Evolutionary conservation across 257 asterid species (phyloP), one percentile per base, ranked within the genome.

Genomic region (Leptodermis oblonga): DNA sequence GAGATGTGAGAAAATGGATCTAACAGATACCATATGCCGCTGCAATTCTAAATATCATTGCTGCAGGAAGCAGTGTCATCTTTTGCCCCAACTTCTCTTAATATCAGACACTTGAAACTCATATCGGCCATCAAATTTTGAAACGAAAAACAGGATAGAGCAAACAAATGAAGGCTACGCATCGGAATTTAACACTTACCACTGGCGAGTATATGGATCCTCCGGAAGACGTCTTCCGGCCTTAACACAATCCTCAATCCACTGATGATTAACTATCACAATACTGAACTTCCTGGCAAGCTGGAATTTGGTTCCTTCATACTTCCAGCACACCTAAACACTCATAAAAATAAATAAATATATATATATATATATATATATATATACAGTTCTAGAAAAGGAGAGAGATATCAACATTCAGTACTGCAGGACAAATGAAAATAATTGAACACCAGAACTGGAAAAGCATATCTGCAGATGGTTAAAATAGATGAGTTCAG

Each of bases 171-270:
- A 55, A 43, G 33, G 42, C 25, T 43, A 15, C 15, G 0, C 37
- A 51, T n/a, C 8, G 4, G 7, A 30, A 52, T 34, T 33, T 39
- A 34, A 22, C 46, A 48, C 76, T 58, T 82, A 94, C 99, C 99
- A 77, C 73, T 76, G 77, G 42, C 65, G 77, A 53, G 80, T 79
- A 77, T 83, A 91, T 0, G 89, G 89, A 33, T 67, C 73, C 84
- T 82, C 99, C 0, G 85, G 71, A 74, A 91, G 84, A 48, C 88
- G 86, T 67, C 73, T 82, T 45, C 95, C 92, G 61, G 80, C 70
- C 80, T 73, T 86, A 33, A 83, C 69, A 69, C 99, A 94, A 62
- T 89, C 96, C 82, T 94, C 97, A 65, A 94, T 52, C 99, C 99
- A 94, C 65, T 87, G 77, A 73, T 94, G 97, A 74, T 91, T 94